A percentile compares a stretch with the other conserved stretches of the same genome.
These are phyloP conservation scores for Podospora sp. DNA, from an alignment of 495 filamentous ascomycete species.

Conservation along the genomic window DNA sequence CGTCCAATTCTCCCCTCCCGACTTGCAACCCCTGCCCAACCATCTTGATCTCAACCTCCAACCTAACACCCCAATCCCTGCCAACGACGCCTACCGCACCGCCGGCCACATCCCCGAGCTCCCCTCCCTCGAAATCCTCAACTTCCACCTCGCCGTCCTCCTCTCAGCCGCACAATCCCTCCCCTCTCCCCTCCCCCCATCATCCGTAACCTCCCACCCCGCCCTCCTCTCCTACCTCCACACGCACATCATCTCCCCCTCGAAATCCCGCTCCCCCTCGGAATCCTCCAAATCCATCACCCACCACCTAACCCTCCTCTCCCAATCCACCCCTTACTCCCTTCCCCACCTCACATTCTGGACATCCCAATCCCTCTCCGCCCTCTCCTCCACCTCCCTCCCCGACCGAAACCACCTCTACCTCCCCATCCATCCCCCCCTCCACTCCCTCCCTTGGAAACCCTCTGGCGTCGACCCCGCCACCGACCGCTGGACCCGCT, in stretches of 20 bases:
- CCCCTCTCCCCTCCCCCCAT: conserved; percentile 1
- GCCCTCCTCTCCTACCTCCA: conserved; percentile 15
- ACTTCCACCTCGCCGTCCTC: conserved; percentile 28
- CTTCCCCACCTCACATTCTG: conserved; percentile 20
- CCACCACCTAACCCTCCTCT: background rate
- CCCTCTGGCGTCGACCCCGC: background rate
- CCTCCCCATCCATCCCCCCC: background rate
- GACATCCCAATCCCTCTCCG: conserved; percentile 22
- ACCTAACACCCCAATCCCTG: background rate
- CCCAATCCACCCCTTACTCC: conserved; percentile 10
- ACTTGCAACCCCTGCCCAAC: conserved; percentile 22
- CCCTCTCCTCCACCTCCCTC: conserved; percentile 8
- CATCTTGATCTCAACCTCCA: background rate
- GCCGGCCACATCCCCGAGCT: conserved; percentile 28
- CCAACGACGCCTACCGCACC: conserved; percentile 4
- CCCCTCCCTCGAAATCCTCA: conserved; percentile 24
- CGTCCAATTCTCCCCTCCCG: conserved; percentile 24
- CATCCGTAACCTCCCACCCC: background rate
- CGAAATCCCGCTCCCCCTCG: background rate
- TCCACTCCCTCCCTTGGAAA: background rate
- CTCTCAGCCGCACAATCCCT: conserved; percentile 26
- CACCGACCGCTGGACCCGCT: background rate
- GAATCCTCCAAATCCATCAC: background rate
- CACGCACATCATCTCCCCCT: conserved; percentile 7
- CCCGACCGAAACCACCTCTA: background rate